These are phyloP conservation scores for Spergularia azorica DNA, from an alignment of 179 eudicot genomes.

Conservation along the genomic window DNA sequence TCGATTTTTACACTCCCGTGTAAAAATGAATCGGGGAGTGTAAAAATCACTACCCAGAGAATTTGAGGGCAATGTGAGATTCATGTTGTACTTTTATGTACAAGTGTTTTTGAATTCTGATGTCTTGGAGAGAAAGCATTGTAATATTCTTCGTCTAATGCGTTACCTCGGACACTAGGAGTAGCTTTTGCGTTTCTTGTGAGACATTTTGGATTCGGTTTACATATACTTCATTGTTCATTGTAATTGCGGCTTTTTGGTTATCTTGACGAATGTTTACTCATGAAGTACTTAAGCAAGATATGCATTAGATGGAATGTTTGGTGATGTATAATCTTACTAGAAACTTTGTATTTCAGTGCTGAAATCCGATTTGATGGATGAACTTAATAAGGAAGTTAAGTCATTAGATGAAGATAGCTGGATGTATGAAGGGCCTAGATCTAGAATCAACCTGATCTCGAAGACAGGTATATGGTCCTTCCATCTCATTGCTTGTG, in stretches of 20 bases:
- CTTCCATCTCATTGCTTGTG: background rate
- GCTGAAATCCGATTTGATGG: slow-evolving; percentile 81
- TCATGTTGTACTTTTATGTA: background rate
- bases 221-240: background rate
- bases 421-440: slow-evolving; percentile 98
- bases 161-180: background rate
- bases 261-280: background rate
- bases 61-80: background rate
- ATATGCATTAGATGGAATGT: background rate
- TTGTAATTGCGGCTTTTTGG: too few relatives aligned
- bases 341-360: slow-evolving; percentile 38
- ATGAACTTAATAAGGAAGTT: slow-evolving; percentile 71
- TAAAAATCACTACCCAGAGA: too few relatives aligned
- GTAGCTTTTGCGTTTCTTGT: background rate
- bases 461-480: slow-evolving; percentile 60
- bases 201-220: background rate
- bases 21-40: too few relatives aligned
- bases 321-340: slow-evolving; percentile 8
- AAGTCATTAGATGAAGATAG: slow-evolving; percentile 88
- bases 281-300: background rate
- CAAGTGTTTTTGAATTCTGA: background rate
- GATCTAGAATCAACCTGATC: slow-evolving; percentile 78
- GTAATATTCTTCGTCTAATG: background rate
- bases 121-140: background rate
- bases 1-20: too few relatives aligned